Conservation (phyloP, 768 basidiomycete genomes). For the Lactarius tabidus region DNA sequence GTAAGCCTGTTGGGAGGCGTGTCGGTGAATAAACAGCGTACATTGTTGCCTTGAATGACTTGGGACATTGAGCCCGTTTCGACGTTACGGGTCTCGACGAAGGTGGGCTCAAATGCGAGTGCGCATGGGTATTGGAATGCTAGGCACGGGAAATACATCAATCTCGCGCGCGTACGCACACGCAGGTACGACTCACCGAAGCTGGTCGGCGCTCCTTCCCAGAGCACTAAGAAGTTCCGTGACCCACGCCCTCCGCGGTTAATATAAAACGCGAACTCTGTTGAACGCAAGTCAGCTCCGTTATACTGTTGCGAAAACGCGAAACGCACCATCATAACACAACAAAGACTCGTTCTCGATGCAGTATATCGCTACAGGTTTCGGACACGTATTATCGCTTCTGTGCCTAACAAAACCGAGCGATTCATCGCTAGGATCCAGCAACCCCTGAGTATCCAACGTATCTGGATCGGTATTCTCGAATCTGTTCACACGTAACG, state of each 20-base stretch:
- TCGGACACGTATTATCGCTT: slow-evolving; percentile 70
- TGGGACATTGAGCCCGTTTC: slow-evolving; percentile 89
- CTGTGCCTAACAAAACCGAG: slow-evolving; percentile 91
- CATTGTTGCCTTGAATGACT: slow-evolving; percentile 90
- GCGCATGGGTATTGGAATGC: slow-evolving; percentile 96
- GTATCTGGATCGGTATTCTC: slow-evolving; percentile 98
- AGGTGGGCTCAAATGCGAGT: slow-evolving; percentile 92
- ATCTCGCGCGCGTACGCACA: not conserved
- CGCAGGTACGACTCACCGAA: slow-evolving; percentile 74
- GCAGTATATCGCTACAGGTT: slow-evolving; percentile 96
- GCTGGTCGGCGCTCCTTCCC: slow-evolving; percentile 81
- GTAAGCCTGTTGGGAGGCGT: slow-evolving; percentile 73
- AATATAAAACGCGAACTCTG: slow-evolving; percentile 99
- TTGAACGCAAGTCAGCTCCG: not conserved
- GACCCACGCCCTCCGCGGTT: slow-evolving; percentile 94
- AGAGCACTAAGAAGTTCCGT: slow-evolving; percentile 81
- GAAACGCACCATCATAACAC: slow-evolving; percentile 92
- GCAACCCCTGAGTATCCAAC: slow-evolving; percentile 90
- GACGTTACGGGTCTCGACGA: slow-evolving; percentile 95
- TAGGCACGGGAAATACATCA: slow-evolving; percentile 32
- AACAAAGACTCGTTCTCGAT: slow-evolving; percentile 95
- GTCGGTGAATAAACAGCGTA: slow-evolving; percentile 90
- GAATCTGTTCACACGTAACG: slow-evolving; percentile 95
- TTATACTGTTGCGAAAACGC: no score
- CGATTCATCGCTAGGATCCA: slow-evolving; percentile 88